A percentile compares a stretch with the other conserved stretches of the same genome.
Evolutionary conservation across 176 grass and related monocot species (phyloP).

Genomic region (Puccinellia tenuiflora): DNA sequence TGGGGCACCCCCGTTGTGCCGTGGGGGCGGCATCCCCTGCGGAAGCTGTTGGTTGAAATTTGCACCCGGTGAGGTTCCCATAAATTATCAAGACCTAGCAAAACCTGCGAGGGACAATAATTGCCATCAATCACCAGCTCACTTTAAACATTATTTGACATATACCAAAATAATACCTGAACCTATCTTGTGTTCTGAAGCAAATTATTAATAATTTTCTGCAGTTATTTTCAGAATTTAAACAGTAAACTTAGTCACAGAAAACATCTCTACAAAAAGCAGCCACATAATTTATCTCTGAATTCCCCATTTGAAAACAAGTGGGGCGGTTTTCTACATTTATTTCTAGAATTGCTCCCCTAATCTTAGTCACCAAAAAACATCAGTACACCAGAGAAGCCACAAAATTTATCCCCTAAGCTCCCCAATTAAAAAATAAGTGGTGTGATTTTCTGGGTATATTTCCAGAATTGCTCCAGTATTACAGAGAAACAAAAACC

Average conservation of each 20-base stretch:
- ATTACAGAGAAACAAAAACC: background rate
- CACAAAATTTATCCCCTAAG: background rate
- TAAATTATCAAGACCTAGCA: slow-evolving; percentile 17
- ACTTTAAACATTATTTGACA: background rate
- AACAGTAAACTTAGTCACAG: background rate
- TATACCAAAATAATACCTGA: background rate
- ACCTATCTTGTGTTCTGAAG: background rate
- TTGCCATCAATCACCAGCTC: background rate
- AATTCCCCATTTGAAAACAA: background rate
- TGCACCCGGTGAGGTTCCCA: slow-evolving; percentile 58
- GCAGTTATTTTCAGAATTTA: background rate
- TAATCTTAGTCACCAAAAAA: background rate
- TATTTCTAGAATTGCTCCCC: background rate
- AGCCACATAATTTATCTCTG: background rate
- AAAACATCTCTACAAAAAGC: background rate
- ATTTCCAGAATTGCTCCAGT: background rate
- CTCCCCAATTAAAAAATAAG: background rate
- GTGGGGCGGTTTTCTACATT: background rate
- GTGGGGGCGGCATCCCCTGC: slow-evolving; percentile 42
- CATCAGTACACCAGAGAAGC: background rate
- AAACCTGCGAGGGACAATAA: slow-evolving; percentile 7
- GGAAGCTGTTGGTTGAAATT: slow-evolving; percentile 55
- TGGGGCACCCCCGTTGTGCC: slow-evolving; percentile 17
- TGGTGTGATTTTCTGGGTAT: background rate
- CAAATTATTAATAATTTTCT: background rate